These are phyloP conservation scores for Cladophialophora immunda DNA, from an alignment of 2,329 filamentous ascomycete species.

Conservation along the genomic window DNA sequence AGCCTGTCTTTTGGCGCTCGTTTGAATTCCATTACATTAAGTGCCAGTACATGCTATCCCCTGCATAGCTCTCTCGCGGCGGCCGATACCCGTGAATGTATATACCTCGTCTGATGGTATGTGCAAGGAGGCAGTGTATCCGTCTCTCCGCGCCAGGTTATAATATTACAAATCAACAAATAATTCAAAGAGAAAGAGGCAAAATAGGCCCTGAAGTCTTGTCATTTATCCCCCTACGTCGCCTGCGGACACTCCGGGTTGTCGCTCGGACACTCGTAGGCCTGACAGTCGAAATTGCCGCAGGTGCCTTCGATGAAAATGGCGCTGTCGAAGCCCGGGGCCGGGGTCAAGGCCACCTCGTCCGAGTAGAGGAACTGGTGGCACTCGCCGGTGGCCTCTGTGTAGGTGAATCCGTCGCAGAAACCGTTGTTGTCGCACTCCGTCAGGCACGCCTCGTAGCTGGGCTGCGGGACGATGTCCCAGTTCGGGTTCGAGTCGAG, in stretches of 20 bases:
- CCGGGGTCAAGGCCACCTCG: background rate
- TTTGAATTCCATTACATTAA: no score
- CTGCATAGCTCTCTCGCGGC: no score
- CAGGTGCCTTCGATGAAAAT: background rate
- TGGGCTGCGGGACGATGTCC: background rate
- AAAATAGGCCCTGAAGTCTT: no score
- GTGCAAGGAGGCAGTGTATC: no score
- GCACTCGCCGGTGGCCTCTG: background rate
- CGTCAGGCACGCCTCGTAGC: background rate
- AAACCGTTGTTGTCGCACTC: conserved; percentile 5
- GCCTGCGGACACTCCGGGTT: background rate
- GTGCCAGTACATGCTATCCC: no score
- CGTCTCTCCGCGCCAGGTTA: no score
- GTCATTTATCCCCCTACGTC: background rate
- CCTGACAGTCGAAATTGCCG: background rate
- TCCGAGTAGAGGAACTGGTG: conserved; percentile 1
- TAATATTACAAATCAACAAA: no score
- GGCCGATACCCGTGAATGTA: no score
- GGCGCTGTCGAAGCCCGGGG: background rate
- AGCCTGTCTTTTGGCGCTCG: no score
- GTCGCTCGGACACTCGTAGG: background rate
- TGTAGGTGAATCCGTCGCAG: background rate
- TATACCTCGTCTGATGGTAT: no score
- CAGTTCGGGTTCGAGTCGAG: conserved; percentile 2
- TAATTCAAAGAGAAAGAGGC: no score